Percentiles rank a stretch among this genome's conserved stretches.
Evolutionary conservation across 305 asterid genomes (phyloP).

Genomic region (Striga hermonthica): DNA sequence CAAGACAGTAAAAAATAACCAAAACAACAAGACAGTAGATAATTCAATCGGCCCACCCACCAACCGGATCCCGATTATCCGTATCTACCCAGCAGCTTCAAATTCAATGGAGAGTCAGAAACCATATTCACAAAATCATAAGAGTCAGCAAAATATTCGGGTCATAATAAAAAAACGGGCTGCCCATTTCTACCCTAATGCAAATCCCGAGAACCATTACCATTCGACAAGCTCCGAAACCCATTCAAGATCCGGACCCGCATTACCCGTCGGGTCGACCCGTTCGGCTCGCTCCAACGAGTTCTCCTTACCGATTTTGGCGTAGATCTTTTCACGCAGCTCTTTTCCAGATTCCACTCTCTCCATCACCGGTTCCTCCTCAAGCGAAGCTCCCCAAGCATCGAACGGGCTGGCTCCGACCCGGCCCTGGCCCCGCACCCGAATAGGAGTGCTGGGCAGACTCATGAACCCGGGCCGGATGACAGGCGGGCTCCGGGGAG

Average conservation of each 20-base stretch:
- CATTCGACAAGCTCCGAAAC: slow-evolving; percentile 39
- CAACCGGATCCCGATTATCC: too few species aligned
- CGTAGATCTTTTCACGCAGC: slow-evolving; percentile 67
- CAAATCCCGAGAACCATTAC: slow-evolving; percentile 24
- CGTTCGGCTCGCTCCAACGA: slow-evolving; percentile 37
- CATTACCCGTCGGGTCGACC: slow-evolving; percentile 32
- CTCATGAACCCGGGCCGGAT: slow-evolving; percentile 54
- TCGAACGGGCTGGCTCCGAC: slow-evolving; percentile 48
- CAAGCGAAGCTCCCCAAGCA: slow-evolving; percentile 37
- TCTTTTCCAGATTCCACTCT: slow-evolving; percentile 80
- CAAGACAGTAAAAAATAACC: too few species aligned
- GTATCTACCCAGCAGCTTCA: too few species aligned
- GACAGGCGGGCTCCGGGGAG: slow-evolving; percentile 43
- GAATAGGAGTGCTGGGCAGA: slow-evolving; percentile 59
- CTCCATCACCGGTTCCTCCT: slow-evolving; percentile 65
- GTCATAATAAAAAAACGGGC: too few species aligned
- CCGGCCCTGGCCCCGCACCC: slow-evolving; percentile 38
- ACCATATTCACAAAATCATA: too few species aligned
- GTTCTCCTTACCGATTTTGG: slow-evolving; percentile 72
- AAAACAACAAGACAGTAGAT: too few species aligned
- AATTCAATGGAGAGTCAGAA: too few species aligned
- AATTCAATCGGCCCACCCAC: too few species aligned
- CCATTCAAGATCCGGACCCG: slow-evolving; percentile 41
- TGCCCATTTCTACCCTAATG: background rate
- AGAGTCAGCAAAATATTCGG: too few species aligned